Percentiles rank a stretch among this genome's conserved stretches.
Evolutionary conservation across 345 rosid species (phyloP).

Genomic region (Boechera stricta): DNA sequence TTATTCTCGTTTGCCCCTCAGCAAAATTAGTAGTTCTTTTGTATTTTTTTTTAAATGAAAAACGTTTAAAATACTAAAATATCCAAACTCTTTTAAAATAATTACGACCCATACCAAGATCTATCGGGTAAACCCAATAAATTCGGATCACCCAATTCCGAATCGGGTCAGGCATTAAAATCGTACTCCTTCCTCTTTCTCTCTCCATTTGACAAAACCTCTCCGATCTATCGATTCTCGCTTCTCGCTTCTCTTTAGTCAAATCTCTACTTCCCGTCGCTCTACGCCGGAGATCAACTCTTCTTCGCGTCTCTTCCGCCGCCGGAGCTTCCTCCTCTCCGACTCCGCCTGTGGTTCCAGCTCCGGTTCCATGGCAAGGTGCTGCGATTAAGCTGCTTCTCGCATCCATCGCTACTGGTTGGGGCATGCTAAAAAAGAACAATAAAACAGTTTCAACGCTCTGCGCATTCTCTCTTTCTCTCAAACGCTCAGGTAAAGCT

Average conservation of each 20-base stretch:
- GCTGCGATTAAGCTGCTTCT: constrained; percentile 83
- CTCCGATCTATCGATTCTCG: constrained; percentile 27
- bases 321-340: constrained; percentile 53
- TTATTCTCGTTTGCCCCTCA: too few species aligned
- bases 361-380: constrained; percentile 80
- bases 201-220: constrained; percentile 38
- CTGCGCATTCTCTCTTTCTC: constrained; percentile 20
- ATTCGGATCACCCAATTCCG: too few species aligned
- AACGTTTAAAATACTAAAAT: too few species aligned
- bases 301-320: constrained; percentile 45
- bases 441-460: constrained; percentile 28
- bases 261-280: constrained; percentile 20
- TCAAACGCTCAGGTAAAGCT: constrained; percentile 29
- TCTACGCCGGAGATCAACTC: constrained; percentile 26
- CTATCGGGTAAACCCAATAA: too few species aligned
- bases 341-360: constrained; percentile 39
- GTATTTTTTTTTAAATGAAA: too few species aligned
- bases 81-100: too few species aligned
- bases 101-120: too few species aligned
- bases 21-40: too few species aligned
- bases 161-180: too few species aligned
- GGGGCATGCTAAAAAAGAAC: background rate
- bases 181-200: constrained; percentile 23
- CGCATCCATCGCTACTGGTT: constrained; percentile 89
- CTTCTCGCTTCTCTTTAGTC: constrained; percentile 26